These are phyloP conservation scores for Graphilbum ipis-grandicollis DNA, from an alignment of 2,329 filamentous ascomycete genomes.

Conservation along the genomic window DNA sequence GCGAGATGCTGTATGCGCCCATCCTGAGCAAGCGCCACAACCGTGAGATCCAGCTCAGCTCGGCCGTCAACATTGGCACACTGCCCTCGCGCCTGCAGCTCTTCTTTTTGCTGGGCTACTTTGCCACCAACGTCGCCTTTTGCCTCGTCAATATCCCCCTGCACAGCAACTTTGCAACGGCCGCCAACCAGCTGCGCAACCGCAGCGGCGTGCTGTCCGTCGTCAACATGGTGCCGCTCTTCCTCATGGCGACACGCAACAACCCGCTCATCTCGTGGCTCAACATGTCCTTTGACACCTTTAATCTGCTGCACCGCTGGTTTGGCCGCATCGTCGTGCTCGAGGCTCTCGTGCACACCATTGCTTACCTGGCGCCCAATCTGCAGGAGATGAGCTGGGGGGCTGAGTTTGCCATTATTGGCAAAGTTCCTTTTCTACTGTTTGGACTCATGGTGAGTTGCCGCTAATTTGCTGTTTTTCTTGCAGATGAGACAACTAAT, in stretches of 20 bases:
- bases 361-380: slow-evolving; percentile 35
- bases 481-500: neutral
- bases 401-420: slow-evolving; percentile 17
- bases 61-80: slow-evolving; percentile 46
- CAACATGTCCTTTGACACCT: slow-evolving; percentile 65
- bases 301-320: slow-evolving; percentile 70
- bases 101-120: slow-evolving; percentile 47
- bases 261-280: slow-evolving; percentile 59
- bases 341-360: slow-evolving; percentile 48
- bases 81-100: slow-evolving; percentile 66
- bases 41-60: slow-evolving; percentile 44
- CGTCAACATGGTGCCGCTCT: slow-evolving; percentile 64
- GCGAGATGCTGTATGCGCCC: slow-evolving; percentile 51
- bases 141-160: slow-evolving; percentile 52
- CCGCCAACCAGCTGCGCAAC: slow-evolving; percentile 39
- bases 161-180: slow-evolving; percentile 23
- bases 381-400: slow-evolving; percentile 29
- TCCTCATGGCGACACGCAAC: slow-evolving; percentile 58
- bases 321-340: slow-evolving; percentile 58
- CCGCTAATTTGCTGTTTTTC: no score
- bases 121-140: slow-evolving; percentile 61
- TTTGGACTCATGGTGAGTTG: slow-evolving; percentile 49
- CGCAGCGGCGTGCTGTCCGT: slow-evolving; percentile 52
- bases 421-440: slow-evolving; percentile 29
- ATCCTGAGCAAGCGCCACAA: slow-evolving; percentile 63